Evolutionary conservation across 2,329 filamentous ascomycete species (phyloP), one percentile per base, ranked within the genome.

Genomic region (Cryphonectria radicalis): DNA sequence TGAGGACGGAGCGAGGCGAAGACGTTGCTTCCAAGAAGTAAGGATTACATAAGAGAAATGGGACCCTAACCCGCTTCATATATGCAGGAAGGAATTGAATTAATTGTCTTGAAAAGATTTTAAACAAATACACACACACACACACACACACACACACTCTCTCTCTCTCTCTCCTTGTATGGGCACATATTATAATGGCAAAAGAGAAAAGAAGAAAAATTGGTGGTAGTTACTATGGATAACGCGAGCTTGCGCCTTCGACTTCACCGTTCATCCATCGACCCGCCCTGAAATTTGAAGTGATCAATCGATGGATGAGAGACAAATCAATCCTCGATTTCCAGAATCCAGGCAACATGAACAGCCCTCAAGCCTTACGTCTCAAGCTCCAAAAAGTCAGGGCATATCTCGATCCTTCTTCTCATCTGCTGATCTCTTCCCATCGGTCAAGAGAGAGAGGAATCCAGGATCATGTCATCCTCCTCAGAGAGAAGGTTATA

Each of bases 1-100:
- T 70, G 71, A 66, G 71, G 71, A 68, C 71, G 63, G 59, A n/a
- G 42, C 10, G 50, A n/a, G 35, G 37, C 11, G 37, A 57, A 42
- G 53, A 46, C 55, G 37, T 60, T 60, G 28, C 5, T 14, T 50
- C 25, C 11, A 37, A 28, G 25, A 19, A 25, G 53, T 32, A 22
- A 28, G 53, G 37, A 67, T 67, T 67, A 67, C 55, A 22, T 67
- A 67, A 67, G 25, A 65, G 42, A 42, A 42, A 6, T 35, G 7
- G 14, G 25, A 65, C 42, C 43, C 43, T 53, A 32, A 50, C 63
- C 42, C 63, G 46, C 22, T 22, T 19, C 19, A 6, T 17, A 22
- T 43, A 13, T 3, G 11, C 37, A 13, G 37, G 3, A 40, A 40
- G 3, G 14, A 32, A 32, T 32, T 42, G 13, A 42, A 42, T 42